Conservation (phyloP, 2,329 filamentous ascomycete genomes). For the Monosporascus sp. region DNA sequence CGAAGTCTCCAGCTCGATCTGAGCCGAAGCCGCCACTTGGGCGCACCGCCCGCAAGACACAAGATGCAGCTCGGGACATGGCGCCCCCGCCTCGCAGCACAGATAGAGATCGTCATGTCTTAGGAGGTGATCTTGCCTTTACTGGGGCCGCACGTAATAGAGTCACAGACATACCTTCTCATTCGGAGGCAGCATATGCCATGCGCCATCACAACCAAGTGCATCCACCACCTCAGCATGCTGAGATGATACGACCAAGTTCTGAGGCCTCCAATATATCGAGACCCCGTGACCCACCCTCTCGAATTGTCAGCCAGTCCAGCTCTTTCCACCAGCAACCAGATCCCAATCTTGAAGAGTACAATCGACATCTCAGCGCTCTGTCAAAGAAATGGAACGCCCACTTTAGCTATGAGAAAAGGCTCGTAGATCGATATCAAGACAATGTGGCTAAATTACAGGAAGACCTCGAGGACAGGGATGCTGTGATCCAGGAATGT, state of each 20-base stretch:
- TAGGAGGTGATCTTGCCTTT: not conserved
- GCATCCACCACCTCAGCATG: not conserved
- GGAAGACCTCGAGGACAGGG: slow-evolving; percentile 8
- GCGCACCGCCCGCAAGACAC: not conserved
- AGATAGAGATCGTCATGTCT: not conserved
- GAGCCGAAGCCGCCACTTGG: not conserved
- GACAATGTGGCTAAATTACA: slow-evolving; percentile 10
- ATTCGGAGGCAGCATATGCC: not conserved
- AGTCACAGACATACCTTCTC: not conserved
- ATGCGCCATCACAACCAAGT: not conserved
- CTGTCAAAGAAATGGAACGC: slow-evolving; percentile 17
- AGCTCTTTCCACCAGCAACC: not conserved
- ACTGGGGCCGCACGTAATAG: not conserved
- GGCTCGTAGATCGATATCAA: slow-evolving; percentile 12
- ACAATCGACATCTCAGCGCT: slow-evolving; percentile 4
- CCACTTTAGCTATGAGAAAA: slow-evolving; percentile 12
- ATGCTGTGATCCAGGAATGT: slow-evolving; percentile 8
- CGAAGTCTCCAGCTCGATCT: not conserved
- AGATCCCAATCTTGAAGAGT: slow-evolving; percentile 11
- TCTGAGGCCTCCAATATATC: slow-evolving; percentile 22
- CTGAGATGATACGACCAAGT: slow-evolving; percentile 2
- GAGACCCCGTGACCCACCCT: slow-evolving; percentile 7
- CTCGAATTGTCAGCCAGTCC: not conserved
- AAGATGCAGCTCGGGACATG: not conserved
- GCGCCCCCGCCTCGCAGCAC: not conserved